phyloP scores from a whole-genome alignment of 768 basidiomycete species.

The Astraeus odoratus region DNA sequence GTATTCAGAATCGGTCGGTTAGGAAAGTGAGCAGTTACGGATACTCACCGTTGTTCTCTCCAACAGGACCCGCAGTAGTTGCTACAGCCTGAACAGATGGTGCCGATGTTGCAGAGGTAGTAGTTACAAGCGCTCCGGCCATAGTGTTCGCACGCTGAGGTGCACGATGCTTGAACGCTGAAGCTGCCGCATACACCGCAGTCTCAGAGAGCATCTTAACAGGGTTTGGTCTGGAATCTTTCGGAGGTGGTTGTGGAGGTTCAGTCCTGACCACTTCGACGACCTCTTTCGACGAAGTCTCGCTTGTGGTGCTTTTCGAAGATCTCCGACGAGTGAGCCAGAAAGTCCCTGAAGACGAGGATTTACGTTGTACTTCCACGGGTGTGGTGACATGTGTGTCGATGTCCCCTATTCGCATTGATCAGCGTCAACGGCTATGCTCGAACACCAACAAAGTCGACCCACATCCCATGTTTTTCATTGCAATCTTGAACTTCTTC shows the following conservation, averaged over 20 bases:
- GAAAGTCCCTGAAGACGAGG: constrained; percentile 39
- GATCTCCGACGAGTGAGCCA: constrained; percentile 47
- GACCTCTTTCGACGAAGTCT: constrained; percentile 27
- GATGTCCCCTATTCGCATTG: constrained; percentile 50
- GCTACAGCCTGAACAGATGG: constrained; percentile 9
- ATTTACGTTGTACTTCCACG: constrained; percentile 49
- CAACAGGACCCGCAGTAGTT: constrained; percentile 6
- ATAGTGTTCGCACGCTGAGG: constrained; percentile 26
- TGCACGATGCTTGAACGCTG: constrained; percentile 23
- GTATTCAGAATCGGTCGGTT: neutral
- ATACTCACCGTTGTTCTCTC: constrained; percentile 15
- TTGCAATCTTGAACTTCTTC: constrained; percentile 75
- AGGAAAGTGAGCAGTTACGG: neutral
- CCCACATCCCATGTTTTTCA: constrained; percentile 79
- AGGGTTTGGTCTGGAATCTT: constrained; percentile 28
- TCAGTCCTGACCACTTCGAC: constrained; percentile 25
- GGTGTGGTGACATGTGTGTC: constrained; percentile 53
- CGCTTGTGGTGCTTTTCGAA: constrained; percentile 25
- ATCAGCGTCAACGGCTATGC: neutral
- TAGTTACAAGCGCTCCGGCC: constrained; percentile 19
- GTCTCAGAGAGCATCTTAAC: constrained; percentile 30
- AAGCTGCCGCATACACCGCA: constrained; percentile 12
- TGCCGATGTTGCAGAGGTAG: constrained; percentile 4
- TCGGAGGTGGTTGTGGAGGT: constrained; percentile 16
- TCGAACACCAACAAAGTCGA: constrained; percentile 12